phyloP scores from a whole-genome alignment of 768 basidiomycete species.

The Cystofilobasidium capitatum region DNA sequence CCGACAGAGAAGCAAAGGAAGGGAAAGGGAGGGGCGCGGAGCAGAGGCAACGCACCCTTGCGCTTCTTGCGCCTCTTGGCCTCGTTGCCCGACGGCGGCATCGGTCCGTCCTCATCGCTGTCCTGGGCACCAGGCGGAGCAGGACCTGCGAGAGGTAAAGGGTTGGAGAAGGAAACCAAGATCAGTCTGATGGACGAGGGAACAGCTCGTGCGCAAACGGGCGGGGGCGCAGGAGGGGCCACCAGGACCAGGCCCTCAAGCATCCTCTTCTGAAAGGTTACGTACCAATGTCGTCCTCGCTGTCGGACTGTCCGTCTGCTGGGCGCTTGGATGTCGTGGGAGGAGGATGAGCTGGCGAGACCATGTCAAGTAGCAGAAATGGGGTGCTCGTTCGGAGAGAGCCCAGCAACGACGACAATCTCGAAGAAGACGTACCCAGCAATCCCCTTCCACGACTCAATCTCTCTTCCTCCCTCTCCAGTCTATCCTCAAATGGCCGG shows the following conservation, averaged over 20 bases:
- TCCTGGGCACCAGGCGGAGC: neutral
- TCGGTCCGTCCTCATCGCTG: slow-evolving; percentile 1
- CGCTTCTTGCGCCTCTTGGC: slow-evolving; percentile 2
- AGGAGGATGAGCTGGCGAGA: neutral
- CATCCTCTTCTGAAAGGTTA: neutral
- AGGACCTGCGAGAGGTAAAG: neutral
- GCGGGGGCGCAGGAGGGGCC: neutral
- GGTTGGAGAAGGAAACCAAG: neutral
- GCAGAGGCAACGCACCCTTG: slow-evolving; percentile 12
- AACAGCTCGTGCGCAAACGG: too few relatives aligned
- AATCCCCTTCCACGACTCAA: too few relatives aligned
- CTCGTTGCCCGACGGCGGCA: neutral
- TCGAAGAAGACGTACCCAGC: too few relatives aligned
- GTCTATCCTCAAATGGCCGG: neutral
- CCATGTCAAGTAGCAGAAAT: neutral
- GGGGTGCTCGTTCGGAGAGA: too few relatives aligned
- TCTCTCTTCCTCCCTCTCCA: too few relatives aligned
- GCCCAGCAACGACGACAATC: too few relatives aligned
- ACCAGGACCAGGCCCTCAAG: neutral
- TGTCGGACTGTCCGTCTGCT: neutral
- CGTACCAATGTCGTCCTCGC: slow-evolving; percentile 4
- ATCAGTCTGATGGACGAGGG: too few relatives aligned
- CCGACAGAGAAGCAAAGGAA: too few relatives aligned
- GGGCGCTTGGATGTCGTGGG: neutral
- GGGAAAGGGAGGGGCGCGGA: too few relatives aligned